Base-by-base conservation (phyloP, 106 monocot species). In the Iris macrosiphon region DNA sequence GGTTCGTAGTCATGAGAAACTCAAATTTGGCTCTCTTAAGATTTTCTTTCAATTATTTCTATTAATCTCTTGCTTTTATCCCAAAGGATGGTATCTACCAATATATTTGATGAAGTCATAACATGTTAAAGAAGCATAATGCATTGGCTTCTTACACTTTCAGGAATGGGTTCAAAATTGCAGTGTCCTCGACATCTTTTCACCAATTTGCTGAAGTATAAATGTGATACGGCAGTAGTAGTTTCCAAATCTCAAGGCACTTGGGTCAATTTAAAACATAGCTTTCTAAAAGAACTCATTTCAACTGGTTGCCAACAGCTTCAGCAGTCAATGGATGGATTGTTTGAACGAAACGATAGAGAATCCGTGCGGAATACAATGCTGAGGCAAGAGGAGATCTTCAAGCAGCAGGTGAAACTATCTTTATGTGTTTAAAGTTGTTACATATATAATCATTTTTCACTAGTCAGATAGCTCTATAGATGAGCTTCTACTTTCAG, bases 331-430 rank as follows among this genome's bases (percentile, higher is more conserved):
- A 75, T 84, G 75, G 72, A 84, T 2, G 31, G 48, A 25, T 29
- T 61, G 25, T 40, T 59, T 3, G 59, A 70, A 55, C 52, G 32
- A 23, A 46, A 52, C 49, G 57, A 40, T 21, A 79, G 45, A 54
- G 75, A 75, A 18, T 65, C 55, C 23, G 13, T 84, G 21, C 63
- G 61, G 50, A 79, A 61, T 26, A 69, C 60, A 21, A 84, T 84
- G 65, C 42, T 84, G 28, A 68, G 68, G 72, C 84, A 85, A 17
- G 84, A 85, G 42, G 66, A 65, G 45, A 62, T 76, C 50, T 85
- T 73, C 35, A 66, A 66, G 72, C 56, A 84, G 35, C 89, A 89
- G 82, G 88, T 83, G 15, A 4, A 11, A 40, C 4, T 4, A 31
- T 31, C 39, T 39, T 11, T 13, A 17, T 29, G 2, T 26, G 23